Percentiles rank a stretch among this genome's conserved stretches.
These are phyloP conservation scores for Gymnopus androsaceus DNA, from an alignment of 1,284 basidiomycete species.

Conservation along the genomic window DNA sequence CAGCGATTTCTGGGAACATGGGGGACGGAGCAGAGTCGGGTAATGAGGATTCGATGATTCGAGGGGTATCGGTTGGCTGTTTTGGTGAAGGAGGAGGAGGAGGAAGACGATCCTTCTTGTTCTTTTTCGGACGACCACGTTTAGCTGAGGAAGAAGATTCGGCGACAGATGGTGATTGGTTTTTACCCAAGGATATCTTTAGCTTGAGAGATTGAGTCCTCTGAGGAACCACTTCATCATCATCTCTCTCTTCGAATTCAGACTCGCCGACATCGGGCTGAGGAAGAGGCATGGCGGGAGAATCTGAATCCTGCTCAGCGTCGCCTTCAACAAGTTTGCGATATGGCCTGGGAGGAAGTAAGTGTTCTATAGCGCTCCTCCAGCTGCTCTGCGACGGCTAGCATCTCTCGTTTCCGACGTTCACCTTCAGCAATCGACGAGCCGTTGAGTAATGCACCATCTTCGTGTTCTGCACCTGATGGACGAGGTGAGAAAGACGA, in stretches of 20 bases:
- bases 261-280: constrained; percentile 9
- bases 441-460: constrained; percentile 41
- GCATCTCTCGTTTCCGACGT: constrained; percentile 67
- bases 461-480: constrained; percentile 28
- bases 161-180: constrained; percentile 1
- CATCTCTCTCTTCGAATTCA: constrained; percentile 13
- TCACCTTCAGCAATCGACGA: constrained; percentile 63
- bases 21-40: constrained; percentile 19
- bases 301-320: not conserved
- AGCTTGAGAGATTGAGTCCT: constrained; percentile 36
- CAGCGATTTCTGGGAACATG: constrained; percentile 25
- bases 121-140: constrained; percentile 5
- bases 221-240: not conserved
- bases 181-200: constrained; percentile 32
- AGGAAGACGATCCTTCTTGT: not conserved
- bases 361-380: constrained; percentile 72
- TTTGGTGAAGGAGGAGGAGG: not conserved
- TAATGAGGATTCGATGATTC: constrained; percentile 1
- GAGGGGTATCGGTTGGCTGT: not conserved
- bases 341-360: constrained; percentile 49
- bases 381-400: constrained; percentile 61
- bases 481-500: constrained; percentile 50
- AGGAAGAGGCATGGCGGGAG: not conserved
- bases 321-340: not conserved
- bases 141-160: not conserved